phyloP scores from a whole-genome alignment of 2,329 filamentous ascomycete genomes.

The Phialemoniopsis sp. region DNA sequence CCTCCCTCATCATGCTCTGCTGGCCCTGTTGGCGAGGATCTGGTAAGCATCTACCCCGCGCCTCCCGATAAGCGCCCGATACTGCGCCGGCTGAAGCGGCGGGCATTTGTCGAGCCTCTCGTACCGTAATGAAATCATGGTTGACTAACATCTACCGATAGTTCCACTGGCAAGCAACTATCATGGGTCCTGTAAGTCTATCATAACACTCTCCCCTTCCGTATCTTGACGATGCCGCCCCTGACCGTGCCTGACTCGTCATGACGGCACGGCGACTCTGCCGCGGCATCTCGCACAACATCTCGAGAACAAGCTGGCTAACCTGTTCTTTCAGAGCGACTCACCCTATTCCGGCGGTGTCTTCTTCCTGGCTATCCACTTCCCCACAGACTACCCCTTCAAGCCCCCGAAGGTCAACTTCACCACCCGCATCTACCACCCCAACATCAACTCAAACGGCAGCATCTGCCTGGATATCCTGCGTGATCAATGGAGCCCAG shows the following conservation, averaged over 20 bases:
- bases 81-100: not conserved
- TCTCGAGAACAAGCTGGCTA: conserved; percentile 13
- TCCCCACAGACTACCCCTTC: conserved; percentile 99
- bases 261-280: too few relatives aligned
- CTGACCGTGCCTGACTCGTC: too few relatives aligned
- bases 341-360: conserved; percentile 97
- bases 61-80: conserved; percentile 13
- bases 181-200: conserved; percentile 93
- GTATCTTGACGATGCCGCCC: conserved; percentile 6
- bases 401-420: conserved; percentile 99
- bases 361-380: conserved; percentile 98
- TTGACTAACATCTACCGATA: conserved; percentile 38
- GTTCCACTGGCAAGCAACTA: conserved; percentile 99
- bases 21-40: conserved; percentile 91
- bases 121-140: conserved; percentile 5
- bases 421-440: conserved; percentile 98
- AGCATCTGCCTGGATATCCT: conserved; percentile 99
- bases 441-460: conserved; percentile 99
- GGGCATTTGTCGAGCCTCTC: not conserved
- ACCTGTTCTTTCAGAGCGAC: conserved; percentile 62
- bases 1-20: conserved; percentile 98
- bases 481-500: conserved; percentile 98
- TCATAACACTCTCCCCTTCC: conserved; percentile 7
- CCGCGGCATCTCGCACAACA: too few relatives aligned
- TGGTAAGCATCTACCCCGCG: conserved; percentile 62